Conservation (phyloP, 345 rosid species). For the Nephelium lappaceum region DNA sequence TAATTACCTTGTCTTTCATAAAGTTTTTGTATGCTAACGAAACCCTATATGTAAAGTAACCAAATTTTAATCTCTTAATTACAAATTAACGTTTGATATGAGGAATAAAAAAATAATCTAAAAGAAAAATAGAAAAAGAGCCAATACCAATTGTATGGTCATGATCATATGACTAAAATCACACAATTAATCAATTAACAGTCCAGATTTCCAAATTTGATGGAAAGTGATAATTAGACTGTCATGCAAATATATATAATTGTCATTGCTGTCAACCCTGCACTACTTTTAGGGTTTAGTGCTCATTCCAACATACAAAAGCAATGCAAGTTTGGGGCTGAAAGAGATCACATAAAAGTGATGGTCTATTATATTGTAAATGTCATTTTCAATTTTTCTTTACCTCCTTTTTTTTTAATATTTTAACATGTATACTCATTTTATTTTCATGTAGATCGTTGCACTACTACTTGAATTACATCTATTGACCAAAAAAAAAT, state of each 20-base stretch:
- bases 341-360: slow-evolving; percentile 10
- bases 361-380: slow-evolving; percentile 13
- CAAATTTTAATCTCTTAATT: too few relatives aligned
- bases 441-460: too few relatives aligned
- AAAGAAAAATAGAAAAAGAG: neutral
- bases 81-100: too few relatives aligned
- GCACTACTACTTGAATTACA: too few relatives aligned
- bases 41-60: too few relatives aligned
- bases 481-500: too few relatives aligned
- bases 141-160: neutral
- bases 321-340: slow-evolving; percentile 4
- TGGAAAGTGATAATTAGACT: neutral
- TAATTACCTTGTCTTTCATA: too few relatives aligned
- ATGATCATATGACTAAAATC: slow-evolving; percentile 5
- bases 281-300: slow-evolving; percentile 12
- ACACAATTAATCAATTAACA: too few relatives aligned
- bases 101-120: neutral
- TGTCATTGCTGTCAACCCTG: slow-evolving; percentile 22
- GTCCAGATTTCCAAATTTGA: slow-evolving; percentile 12
- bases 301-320: slow-evolving; percentile 18
- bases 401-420: neutral
- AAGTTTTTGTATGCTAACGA: too few relatives aligned
- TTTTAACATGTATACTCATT: neutral
- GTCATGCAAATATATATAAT: neutral
- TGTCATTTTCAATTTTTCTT: slow-evolving; percentile 26